Conservation (phyloP, 2,329 filamentous ascomycete genomes). For the Botrytis byssoidea region DNA sequence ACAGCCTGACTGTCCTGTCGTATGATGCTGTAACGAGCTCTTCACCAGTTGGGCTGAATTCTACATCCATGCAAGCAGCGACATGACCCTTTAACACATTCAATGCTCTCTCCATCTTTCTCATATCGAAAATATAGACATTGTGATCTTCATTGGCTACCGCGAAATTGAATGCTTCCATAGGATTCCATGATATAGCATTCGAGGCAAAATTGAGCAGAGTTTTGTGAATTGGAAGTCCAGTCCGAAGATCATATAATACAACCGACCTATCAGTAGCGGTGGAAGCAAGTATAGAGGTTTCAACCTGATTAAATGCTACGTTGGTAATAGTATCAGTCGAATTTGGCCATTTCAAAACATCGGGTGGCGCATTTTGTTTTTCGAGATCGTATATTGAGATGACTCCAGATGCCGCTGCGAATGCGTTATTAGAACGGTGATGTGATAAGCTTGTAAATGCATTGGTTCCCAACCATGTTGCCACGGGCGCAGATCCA, state of each 20-base stretch:
- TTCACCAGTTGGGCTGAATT: constrained; percentile 91
- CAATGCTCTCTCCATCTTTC: constrained; percentile 80
- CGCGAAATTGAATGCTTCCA: constrained; percentile 95
- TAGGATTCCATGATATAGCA: constrained; percentile 87
- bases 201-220: constrained; percentile 82
- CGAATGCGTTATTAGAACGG: constrained; percentile 74
- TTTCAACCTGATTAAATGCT: constrained; percentile 91
- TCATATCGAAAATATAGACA: constrained; percentile 76
- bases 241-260: constrained; percentile 88
- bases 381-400: constrained; percentile 86
- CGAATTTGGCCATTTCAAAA: constrained; percentile 81
- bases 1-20: constrained; percentile 83
- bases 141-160: constrained; percentile 82
- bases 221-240: constrained; percentile 76
- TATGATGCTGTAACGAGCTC: constrained; percentile 90
- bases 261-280: constrained; percentile 84
- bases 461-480: constrained; percentile 78
- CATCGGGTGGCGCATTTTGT: constrained; percentile 76
- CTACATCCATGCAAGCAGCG: constrained; percentile 89
- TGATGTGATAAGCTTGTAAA: constrained; percentile 87
- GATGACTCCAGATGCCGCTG: constrained; percentile 72
- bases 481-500: constrained; percentile 71
- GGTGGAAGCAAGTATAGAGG: constrained; percentile 81
- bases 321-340: constrained; percentile 88
- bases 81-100: constrained; percentile 92